These are phyloP conservation scores for Fusarium burgessii DNA, from an alignment of 2,329 filamentous ascomycete species.

Conservation along the genomic window DNA sequence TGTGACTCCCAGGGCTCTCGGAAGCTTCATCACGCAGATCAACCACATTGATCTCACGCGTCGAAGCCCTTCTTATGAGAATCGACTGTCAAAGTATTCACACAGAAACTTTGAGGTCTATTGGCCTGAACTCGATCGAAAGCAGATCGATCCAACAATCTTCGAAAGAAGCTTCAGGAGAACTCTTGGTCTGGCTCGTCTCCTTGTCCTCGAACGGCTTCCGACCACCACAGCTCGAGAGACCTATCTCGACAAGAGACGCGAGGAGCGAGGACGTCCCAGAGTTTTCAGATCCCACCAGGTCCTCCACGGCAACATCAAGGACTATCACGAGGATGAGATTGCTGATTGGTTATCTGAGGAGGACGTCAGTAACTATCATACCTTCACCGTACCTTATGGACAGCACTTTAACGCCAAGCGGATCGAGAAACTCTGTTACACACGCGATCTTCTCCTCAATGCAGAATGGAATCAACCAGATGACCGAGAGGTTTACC, in stretches of 20 bases:
- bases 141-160: conserved; percentile 85
- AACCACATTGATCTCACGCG: conserved; percentile 84
- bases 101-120: conserved; percentile 87
- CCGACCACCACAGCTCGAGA: conserved; percentile 77
- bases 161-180: conserved; percentile 84
- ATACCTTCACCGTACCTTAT: conserved; percentile 80
- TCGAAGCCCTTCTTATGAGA: conserved; percentile 88
- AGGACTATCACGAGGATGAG: conserved; percentile 81
- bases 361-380: conserved; percentile 82
- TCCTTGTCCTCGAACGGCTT: conserved; percentile 83
- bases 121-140: conserved; percentile 80
- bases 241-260: conserved; percentile 75
- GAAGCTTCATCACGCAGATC: conserved; percentile 83
- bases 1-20: conserved; percentile 79
- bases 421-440: conserved; percentile 84
- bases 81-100: conserved; percentile 86
- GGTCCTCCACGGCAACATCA: conserved; percentile 75
- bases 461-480: conserved; percentile 89
- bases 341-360: conserved; percentile 85
- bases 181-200: conserved; percentile 80
- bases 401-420: conserved; percentile 71
- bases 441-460: conserved; percentile 82
- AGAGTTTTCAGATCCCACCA: conserved; percentile 54
- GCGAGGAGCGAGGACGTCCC: conserved; percentile 79
- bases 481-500: conserved; percentile 78